Base-by-base conservation (phyloP, 306 rosid genomes). In the Trichosanthes cucumerina region DNA sequence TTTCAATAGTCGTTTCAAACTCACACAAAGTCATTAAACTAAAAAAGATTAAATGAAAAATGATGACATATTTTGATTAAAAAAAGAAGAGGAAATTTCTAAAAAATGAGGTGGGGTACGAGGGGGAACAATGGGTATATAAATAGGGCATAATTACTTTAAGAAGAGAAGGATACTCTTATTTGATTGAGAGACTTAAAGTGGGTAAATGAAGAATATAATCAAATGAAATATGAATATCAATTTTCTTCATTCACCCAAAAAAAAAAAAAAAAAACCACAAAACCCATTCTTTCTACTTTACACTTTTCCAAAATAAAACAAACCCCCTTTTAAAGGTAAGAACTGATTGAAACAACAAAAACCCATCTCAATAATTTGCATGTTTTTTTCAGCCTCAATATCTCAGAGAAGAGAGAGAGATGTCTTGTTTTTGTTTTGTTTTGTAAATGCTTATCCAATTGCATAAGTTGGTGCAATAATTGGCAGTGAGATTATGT, bases 161-260 rank as follows among this genome's bases (percentile, higher is more conserved):
- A n/a, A 59, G 31, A 2, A 31, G 47, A 65, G 2, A 7, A 15
- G 47, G 18, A 36, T 36, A 65, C 49, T 19, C 73, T 65, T 18
- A 65, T 65, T 65, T 65, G 73, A 65, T 65, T 65, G 73, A 65
- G 43, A 38, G 49, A 65, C 73, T 36, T 36, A 65, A 36, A 65
- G 73, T 38, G 47, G 3, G 26, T 2, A 24, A 65, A 65, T 65
- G 73, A 36, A 65, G 73, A 28, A 28, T 28, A 28, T 28, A 65
- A 65, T 21, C 73, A 18, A 65, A 65, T 65, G 47, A 64, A 64
- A 34, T 31, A 31, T 57, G 63, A 57, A 57, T 18, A 65, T 36
- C 15, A 65, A 65, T 54, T 23, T 54, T 53, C 24, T 53, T 64
- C 24, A 34, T 64, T 31, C n/a, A 13, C 28, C 39, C 16, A 15